Evolutionary conservation across 1,284 basidiomycete species (phyloP).

Genomic region (Melampsora americana): DNA sequence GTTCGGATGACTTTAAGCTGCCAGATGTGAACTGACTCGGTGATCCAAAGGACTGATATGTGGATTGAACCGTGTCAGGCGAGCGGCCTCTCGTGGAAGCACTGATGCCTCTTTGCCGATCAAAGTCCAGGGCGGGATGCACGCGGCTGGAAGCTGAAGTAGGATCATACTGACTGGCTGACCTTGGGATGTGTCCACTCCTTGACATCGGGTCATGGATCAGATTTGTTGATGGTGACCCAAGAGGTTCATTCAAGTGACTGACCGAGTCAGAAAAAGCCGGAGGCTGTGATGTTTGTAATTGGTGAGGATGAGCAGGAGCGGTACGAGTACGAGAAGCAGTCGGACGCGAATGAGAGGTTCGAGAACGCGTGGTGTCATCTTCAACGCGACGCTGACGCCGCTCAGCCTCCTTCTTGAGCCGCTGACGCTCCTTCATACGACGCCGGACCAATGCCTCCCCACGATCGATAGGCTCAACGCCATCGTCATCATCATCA

Average conservation of each 20-base stretch:
- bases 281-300: not conserved
- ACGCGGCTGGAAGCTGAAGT: not conserved
- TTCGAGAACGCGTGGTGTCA: conserved; percentile 16
- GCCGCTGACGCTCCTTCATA: conserved; percentile 57
- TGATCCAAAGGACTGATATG: conserved; percentile 43
- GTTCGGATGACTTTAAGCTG: conserved; percentile 7
- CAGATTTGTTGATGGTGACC: not conserved
- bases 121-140: not conserved
- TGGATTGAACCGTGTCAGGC: conserved; percentile 23
- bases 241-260: conserved; percentile 5
- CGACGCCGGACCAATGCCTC: conserved; percentile 60
- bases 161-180: conserved; percentile 1
- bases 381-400: conserved; percentile 43
- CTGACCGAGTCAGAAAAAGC: conserved; percentile 19
- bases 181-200: not conserved
- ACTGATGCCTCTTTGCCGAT: not conserved
- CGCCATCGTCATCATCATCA: conserved; percentile 57
- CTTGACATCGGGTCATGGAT: not conserved
- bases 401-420: conserved; percentile 48
- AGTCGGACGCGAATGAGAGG: conserved; percentile 31
- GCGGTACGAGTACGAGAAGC: conserved; percentile 21
- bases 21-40: conserved; percentile 25
- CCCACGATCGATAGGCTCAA: conserved; percentile 58
- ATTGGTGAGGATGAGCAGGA: conserved; percentile 7
- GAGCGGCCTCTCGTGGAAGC: not conserved